Conservation (phyloP, 495 filamentous ascomycete genomes). For the Aspergillus steynii region DNA sequence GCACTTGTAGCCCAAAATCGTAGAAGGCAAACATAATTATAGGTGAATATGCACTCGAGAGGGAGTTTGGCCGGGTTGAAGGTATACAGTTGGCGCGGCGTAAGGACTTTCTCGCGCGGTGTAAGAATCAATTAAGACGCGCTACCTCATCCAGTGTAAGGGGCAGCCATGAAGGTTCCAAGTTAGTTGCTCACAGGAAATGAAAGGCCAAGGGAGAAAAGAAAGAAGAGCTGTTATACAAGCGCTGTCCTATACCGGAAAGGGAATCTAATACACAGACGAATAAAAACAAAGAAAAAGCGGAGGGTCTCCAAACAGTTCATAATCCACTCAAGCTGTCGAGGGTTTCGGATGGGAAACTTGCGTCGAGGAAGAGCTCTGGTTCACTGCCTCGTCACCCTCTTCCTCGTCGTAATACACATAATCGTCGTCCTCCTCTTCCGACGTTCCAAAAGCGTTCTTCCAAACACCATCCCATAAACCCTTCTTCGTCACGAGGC, state of each 20-base stretch:
- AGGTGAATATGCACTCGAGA: too few species aligned
- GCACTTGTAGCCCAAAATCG: too few species aligned
- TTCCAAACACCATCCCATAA: constrained; percentile 85
- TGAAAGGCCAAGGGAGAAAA: not conserved
- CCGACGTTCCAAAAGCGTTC: constrained; percentile 55
- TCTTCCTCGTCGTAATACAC: constrained; percentile 41
- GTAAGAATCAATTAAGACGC: too few species aligned
- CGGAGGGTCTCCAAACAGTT: not conserved
- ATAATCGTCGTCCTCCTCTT: constrained; percentile 43
- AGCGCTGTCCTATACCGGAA: constrained; percentile 16
- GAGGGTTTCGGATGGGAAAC: constrained; percentile 6
- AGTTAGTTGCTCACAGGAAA: not conserved
- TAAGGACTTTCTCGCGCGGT: too few species aligned
- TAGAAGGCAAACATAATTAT: too few species aligned
- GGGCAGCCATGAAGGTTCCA: too few species aligned
- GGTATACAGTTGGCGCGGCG: too few species aligned
- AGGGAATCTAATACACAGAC: constrained; percentile 21
- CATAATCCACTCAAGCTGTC: not conserved
- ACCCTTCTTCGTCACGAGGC: constrained; percentile 92
- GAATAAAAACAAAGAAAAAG: not conserved
- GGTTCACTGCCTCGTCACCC: constrained; percentile 4
- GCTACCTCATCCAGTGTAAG: too few species aligned
- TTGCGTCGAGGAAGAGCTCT: constrained; percentile 2
- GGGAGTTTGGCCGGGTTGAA: too few species aligned
- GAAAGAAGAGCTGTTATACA: constrained; percentile 17